phyloP scores from a whole-genome alignment of 2,329 filamentous ascomycete genomes.

The Fusarium sterilihyphosum region DNA sequence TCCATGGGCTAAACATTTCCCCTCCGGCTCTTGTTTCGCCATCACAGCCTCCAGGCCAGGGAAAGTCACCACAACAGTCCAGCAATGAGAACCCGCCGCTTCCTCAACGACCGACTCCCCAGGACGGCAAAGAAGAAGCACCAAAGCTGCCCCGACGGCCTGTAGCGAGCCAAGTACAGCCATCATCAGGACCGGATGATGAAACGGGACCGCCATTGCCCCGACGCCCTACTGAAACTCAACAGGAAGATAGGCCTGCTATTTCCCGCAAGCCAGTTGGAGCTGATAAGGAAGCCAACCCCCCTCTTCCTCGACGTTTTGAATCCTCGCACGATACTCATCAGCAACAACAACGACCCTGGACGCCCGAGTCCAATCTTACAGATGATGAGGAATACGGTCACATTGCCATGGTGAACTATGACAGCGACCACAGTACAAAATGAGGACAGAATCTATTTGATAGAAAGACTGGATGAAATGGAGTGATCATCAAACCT shows the following conservation, averaged over 20 bases:
- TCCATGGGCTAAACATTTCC: conserved; percentile 44
- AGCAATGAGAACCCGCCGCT: conserved; percentile 24
- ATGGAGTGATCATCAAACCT: not conserved
- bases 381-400: conserved; percentile 50
- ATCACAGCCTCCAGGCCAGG: conserved; percentile 21
- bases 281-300: conserved; percentile 8
- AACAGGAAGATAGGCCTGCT: conserved; percentile 10
- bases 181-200: not conserved
- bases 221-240: conserved; percentile 15
- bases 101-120: conserved; percentile 11
- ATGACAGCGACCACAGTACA: conserved; percentile 42
- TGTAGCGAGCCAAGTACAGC: conserved; percentile 1
- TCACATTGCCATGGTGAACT: conserved; percentile 52
- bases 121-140: conserved; percentile 2
- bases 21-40: conserved; percentile 40
- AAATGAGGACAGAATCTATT: not conserved
- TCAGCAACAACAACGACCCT: conserved; percentile 30
- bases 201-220: conserved; percentile 19
- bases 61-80: not conserved
- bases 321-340: conserved; percentile 9
- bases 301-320: conserved; percentile 31
- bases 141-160: conserved; percentile 25
- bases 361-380: conserved; percentile 41
- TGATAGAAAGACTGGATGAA: not conserved
- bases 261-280: conserved; percentile 28